These are phyloP conservation scores for Extremus antarcticus DNA, from an alignment of 495 filamentous ascomycete genomes.

Conservation along the genomic window DNA sequence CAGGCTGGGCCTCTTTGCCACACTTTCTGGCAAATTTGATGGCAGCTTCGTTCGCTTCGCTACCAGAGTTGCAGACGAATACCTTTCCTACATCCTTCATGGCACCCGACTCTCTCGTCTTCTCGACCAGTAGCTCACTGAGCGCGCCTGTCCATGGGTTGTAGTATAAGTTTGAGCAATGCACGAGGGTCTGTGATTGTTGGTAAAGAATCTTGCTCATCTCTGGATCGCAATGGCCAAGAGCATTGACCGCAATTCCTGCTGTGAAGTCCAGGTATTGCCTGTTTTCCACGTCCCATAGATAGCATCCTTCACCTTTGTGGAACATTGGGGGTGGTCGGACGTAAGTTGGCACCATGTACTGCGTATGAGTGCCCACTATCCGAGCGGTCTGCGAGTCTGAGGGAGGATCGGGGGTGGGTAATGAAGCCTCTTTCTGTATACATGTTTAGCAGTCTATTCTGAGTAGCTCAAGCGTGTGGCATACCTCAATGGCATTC, in stretches of 20 bases:
- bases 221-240: conserved; percentile 76
- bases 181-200: conserved; percentile 73
- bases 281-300: conserved; percentile 83
- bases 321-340: conserved; percentile 85
- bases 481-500: conserved; percentile 27
- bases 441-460: neutral
- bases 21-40: conserved; percentile 94
- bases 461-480: neutral
- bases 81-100: conserved; percentile 74
- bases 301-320: conserved; percentile 70
- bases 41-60: conserved; percentile 93
- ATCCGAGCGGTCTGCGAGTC: conserved; percentile 70
- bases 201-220: conserved; percentile 57
- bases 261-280: conserved; percentile 89
- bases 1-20: conserved; percentile 59
- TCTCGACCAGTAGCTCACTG: conserved; percentile 70
- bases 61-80: conserved; percentile 91
- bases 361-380: conserved; percentile 60
- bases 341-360: conserved; percentile 91
- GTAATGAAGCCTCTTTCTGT: conserved; percentile 52
- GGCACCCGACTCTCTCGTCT: conserved; percentile 59
- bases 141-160: conserved; percentile 87
- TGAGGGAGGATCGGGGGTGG: conserved; percentile 64
- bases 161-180: conserved; percentile 91
- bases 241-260: conserved; percentile 87